phyloP scores from a whole-genome alignment of 495 filamentous ascomycete genomes.

The Aspergillus incahuasiensis region DNA sequence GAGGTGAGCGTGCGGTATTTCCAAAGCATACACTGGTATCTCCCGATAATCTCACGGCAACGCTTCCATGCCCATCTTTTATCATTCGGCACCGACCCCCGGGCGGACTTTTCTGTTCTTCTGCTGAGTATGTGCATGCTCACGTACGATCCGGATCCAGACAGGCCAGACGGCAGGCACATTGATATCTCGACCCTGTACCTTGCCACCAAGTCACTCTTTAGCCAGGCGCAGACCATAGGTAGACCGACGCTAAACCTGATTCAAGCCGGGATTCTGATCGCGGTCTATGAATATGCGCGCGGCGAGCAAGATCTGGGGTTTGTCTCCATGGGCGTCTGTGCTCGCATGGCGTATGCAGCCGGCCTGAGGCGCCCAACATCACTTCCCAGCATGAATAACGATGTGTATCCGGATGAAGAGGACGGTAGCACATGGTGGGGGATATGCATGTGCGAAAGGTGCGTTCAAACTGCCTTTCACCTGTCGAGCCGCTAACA shows the following conservation, averaged over 20 bases:
- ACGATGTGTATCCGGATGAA: not conserved
- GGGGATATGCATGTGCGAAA: constrained; percentile 27
- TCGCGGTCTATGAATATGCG: constrained; percentile 25
- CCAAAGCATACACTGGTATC: constrained; percentile 27
- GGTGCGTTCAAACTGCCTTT: constrained; percentile 13
- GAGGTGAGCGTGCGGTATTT: constrained; percentile 35
- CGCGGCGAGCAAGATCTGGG: constrained; percentile 25
- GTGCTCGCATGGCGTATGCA: constrained; percentile 23
- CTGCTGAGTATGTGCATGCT: constrained; percentile 5
- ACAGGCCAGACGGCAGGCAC: not conserved
- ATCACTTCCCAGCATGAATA: not conserved
- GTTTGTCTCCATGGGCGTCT: constrained; percentile 28
- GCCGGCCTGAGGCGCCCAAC: constrained; percentile 9
- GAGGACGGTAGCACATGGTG: constrained; percentile 30
- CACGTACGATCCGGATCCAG: not conserved
- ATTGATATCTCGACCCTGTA: constrained; percentile 14
- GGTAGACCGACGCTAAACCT: constrained; percentile 22
- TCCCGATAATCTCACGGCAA: constrained; percentile 33
- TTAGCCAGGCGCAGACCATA: constrained; percentile 26
- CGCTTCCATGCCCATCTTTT: constrained; percentile 20
- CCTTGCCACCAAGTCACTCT: constrained; percentile 23
- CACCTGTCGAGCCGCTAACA: not conserved
- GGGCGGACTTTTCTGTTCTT: constrained; percentile 21
- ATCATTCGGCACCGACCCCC: not conserved
- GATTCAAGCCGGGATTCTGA: constrained; percentile 29